Evolutionary conservation across 2,329 filamentous ascomycete genomes (phyloP).

Genomic region (Hortaea sp.): DNA sequence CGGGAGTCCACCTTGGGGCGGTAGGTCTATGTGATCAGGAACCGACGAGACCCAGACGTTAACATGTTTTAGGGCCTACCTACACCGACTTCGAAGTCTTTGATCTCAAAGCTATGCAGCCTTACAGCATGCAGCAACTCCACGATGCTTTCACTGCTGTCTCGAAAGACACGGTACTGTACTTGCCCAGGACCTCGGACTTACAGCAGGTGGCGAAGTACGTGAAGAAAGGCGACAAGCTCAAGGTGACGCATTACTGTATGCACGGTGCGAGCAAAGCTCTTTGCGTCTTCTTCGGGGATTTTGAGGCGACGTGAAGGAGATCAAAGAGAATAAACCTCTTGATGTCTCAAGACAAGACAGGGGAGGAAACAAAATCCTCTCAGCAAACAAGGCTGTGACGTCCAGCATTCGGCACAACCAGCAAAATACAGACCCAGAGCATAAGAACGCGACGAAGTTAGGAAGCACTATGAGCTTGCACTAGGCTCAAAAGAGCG

Average conservation of each 20-base stretch:
- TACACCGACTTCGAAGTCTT: constrained; percentile 63
- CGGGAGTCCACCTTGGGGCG: constrained; percentile 65
- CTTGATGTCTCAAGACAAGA: too few relatives aligned
- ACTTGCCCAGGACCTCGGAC: constrained; percentile 76
- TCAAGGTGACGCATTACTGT: constrained; percentile 81
- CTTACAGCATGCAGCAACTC: constrained; percentile 61
- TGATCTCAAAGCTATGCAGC: constrained; percentile 75
- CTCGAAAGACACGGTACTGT: constrained; percentile 56
- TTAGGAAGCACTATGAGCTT: too few relatives aligned
- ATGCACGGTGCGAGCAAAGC: constrained; percentile 81
- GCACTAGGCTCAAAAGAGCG: too few relatives aligned
- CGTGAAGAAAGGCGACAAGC: constrained; percentile 39
- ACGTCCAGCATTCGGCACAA: neutral
- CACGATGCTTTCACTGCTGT: constrained; percentile 49
- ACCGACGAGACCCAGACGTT: neutral
- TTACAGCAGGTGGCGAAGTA: constrained; percentile 60
- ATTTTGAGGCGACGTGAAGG: neutral
- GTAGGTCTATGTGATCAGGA: constrained; percentile 28
- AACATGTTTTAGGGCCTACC: constrained; percentile 41
- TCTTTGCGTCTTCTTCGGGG: constrained; percentile 49
- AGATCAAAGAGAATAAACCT: neutral
- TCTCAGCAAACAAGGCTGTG: neutral
- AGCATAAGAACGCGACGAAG: too few relatives aligned
- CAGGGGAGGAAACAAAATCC: too few relatives aligned
- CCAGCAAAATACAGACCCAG: too few relatives aligned